Conservation (phyloP, 192 early-diverging fungal genomes). For the Ambispora gerdemannii region DNA sequence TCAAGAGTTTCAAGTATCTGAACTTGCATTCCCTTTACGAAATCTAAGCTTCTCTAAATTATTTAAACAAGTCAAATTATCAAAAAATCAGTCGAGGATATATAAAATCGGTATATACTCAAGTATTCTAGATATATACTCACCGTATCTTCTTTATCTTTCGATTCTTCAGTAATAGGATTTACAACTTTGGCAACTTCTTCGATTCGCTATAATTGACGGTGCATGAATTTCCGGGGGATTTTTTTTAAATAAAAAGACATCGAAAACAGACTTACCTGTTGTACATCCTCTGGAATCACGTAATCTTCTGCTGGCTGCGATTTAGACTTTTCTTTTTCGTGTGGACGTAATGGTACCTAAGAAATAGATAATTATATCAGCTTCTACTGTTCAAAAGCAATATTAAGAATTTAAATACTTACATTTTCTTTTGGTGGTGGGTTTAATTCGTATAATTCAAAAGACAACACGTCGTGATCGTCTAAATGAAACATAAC, state of each 20-base stretch:
- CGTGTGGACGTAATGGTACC: conserved; percentile 20
- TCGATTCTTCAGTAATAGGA: neutral
- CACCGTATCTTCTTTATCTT: neutral
- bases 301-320: conserved; percentile 2
- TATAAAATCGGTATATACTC: too few species aligned
- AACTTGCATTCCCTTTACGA: conserved; percentile 24
- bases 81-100: neutral
- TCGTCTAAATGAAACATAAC: conserved; percentile 54
- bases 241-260: neutral
- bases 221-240: neutral
- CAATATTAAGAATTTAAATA: neutral
- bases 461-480: conserved; percentile 69
- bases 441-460: conserved; percentile 69
- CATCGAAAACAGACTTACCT: neutral
- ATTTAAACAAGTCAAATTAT: neutral
- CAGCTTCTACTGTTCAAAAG: neutral
- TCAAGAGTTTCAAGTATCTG: conserved; percentile 14
- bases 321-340: neutral
- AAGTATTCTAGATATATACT: neutral
- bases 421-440: conserved; percentile 42
- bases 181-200: conserved; percentile 12
- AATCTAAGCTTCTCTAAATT: conserved; percentile 13
- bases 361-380: neutral
- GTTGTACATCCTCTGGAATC: conserved; percentile 17
- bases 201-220: conserved; percentile 12